phyloP scores from a whole-genome alignment of 1,139 yeast genomes.

The Taiozyma sp. region DNA sequence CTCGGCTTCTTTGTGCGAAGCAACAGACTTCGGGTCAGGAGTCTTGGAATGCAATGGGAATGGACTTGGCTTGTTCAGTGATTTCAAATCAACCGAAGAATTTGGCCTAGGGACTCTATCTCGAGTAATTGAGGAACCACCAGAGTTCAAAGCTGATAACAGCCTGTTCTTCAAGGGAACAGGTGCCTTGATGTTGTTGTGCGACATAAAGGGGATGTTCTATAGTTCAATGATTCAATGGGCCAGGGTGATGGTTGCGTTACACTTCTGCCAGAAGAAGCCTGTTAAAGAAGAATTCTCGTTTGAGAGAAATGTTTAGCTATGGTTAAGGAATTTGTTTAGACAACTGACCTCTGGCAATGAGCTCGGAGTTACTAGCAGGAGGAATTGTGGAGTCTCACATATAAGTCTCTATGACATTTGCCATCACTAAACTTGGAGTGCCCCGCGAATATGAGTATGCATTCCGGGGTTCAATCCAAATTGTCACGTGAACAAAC shows the following conservation, averaged over 20 bases:
- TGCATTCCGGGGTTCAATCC: neutral
- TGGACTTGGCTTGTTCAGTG: slow-evolving; percentile 7
- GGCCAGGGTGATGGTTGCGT: neutral
- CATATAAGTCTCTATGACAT: neutral
- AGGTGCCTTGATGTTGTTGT: slow-evolving; percentile 17
- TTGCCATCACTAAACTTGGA: neutral
- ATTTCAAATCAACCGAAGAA: slow-evolving; percentile 12
- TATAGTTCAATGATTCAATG: neutral
- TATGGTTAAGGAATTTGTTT: neutral
- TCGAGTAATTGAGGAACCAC: slow-evolving; percentile 1
- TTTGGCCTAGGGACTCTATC: slow-evolving; percentile 10
- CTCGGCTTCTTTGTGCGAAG: slow-evolving; percentile 11
- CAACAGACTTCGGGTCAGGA: slow-evolving; percentile 18
- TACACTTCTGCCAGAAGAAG: too few relatives aligned
- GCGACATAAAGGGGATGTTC: slow-evolving; percentile 4
- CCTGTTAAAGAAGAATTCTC: too few relatives aligned
- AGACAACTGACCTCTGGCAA: neutral
- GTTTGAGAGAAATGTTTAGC: too few relatives aligned
- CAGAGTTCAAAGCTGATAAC: slow-evolving; percentile 2
- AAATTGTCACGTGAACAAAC: neutral
- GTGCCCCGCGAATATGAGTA: neutral
- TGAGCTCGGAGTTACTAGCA: neutral
- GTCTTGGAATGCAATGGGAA: slow-evolving; percentile 13
- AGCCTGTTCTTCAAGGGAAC: slow-evolving; percentile 18
- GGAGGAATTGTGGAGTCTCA: neutral